These are phyloP conservation scores for Fennellomyces sp. DNA, from an alignment of 371 early-diverging fungal genomes.

Conservation along the genomic window DNA sequence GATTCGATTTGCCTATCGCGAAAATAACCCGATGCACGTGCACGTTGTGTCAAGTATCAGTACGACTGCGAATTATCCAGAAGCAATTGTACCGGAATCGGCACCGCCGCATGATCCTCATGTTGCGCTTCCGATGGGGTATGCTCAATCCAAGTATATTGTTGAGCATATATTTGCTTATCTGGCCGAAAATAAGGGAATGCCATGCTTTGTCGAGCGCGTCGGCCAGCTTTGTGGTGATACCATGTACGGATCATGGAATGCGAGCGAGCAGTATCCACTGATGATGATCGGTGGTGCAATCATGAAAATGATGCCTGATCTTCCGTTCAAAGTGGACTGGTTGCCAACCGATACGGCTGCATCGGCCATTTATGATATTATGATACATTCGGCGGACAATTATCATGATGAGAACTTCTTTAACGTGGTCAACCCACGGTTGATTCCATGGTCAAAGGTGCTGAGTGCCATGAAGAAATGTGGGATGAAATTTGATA, in stretches of 20 bases:
- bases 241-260: conserved; percentile 42
- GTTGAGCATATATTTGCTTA: conserved; percentile 37
- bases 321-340: conserved; percentile 20
- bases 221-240: conserved; percentile 49
- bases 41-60: conserved; percentile 43
- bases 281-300: conserved; percentile 35
- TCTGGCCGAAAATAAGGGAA: conserved; percentile 28
- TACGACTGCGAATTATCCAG: conserved; percentile 1
- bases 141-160: conserved; percentile 49
- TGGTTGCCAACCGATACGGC: conserved; percentile 39
- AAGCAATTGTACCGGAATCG: conserved; percentile 28
- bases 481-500: conserved; percentile 32
- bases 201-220: conserved; percentile 38
- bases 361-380: conserved; percentile 29
- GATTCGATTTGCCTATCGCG: conserved; percentile 35
- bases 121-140: conserved; percentile 44
- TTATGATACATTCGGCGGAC: conserved; percentile 24
- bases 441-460: conserved; percentile 18
- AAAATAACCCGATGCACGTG: conserved; percentile 34
- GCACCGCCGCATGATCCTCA: conserved; percentile 28
- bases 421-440: conserved; percentile 43
- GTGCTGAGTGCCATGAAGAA: conserved; percentile 23
- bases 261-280: conserved; percentile 41
- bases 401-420: conserved; percentile 1
- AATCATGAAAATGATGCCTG: conserved; percentile 27